These are phyloP conservation scores for Penicillium sp. DNA, from an alignment of 2,329 filamentous ascomycete species.

Conservation along the genomic window DNA sequence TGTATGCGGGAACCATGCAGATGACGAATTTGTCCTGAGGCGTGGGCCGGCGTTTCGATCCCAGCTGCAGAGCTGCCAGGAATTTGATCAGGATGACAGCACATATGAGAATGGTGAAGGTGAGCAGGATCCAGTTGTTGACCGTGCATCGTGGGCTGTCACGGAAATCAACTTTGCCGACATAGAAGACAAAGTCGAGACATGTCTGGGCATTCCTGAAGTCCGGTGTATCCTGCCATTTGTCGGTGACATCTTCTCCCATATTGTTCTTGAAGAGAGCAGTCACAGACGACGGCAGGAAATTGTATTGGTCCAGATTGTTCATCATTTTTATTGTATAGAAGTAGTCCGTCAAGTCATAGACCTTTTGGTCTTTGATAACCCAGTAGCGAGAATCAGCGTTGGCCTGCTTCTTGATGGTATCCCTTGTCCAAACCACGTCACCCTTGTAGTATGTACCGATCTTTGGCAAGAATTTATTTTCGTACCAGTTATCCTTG, in stretches of 20 bases:
- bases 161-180: slow-evolving; percentile 82
- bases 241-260: slow-evolving; percentile 71
- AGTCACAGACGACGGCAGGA: slow-evolving; percentile 67
- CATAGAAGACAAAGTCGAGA: slow-evolving; percentile 77
- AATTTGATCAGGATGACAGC: slow-evolving; percentile 83
- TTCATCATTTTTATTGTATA: slow-evolving; percentile 64
- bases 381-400: slow-evolving; percentile 73
- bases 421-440: slow-evolving; percentile 65
- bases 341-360: slow-evolving; percentile 91
- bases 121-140: slow-evolving; percentile 87
- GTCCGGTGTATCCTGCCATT: slow-evolving; percentile 54
- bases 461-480: slow-evolving; percentile 73
- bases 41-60: slow-evolving; percentile 81
- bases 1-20: slow-evolving; percentile 96
- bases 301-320: slow-evolving; percentile 59
- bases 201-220: slow-evolving; percentile 72
- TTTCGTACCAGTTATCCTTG: slow-evolving; percentile 71
- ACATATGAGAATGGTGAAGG: slow-evolving; percentile 81
- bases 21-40: slow-evolving; percentile 99
- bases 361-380: slow-evolving; percentile 71
- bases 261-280: slow-evolving; percentile 70
- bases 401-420: slow-evolving; percentile 63
- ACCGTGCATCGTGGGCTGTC: slow-evolving; percentile 71
- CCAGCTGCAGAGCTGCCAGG: slow-evolving; percentile 86
- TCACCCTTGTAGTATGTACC: slow-evolving; percentile 84